Base-by-base conservation (phyloP, 352 stramenopile genomes). In the Aphanomyces cochlioides region DNA sequence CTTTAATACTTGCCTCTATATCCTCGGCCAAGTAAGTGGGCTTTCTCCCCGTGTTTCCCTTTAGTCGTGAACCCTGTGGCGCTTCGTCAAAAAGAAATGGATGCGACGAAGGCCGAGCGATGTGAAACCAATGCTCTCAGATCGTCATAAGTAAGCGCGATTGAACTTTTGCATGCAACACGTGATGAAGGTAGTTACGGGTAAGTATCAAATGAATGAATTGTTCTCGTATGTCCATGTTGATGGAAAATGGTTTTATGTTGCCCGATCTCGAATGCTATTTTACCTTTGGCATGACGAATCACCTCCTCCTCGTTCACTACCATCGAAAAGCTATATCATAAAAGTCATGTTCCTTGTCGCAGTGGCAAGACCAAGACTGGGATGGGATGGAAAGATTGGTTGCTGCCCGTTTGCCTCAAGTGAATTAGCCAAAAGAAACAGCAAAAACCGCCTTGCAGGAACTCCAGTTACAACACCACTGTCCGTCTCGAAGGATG, bases 311-410 rank as follows among this genome's bases (percentile, higher is more conserved):
- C 28, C 56, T 21, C 65, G 66, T 34, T 54, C 17, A 43, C 48
- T 28, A 5, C 47, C 43, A 4, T 73, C 47, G 53, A 71, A 70
- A 59, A 47, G 72, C 21, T 66, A 69, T 40, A 56, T 70, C 28
- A 75, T 64, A 10, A 78, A 76, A 43, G 72, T 84, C 21, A 84
- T 84, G 78, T 81, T 77, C 54, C 75, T 84, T 56, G 72, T 69
- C 3, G 77, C 78, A 1, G 75, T 84, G 43, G 77, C 78, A 6
- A 56, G 78, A 12, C 78, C 78, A n/a, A 77, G 82, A 28, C 82
- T 72, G 72, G 77, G 81, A 45, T 84, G 80, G 68, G 66, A 80
- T 56, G 78, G 78, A n/a, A 84, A 82, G 60, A 76, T 84, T 53
- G 78, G 78, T 28, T 77, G 73, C 5, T 84, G 78, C 75, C 67